Percentiles rank a stretch among this genome's conserved stretches.
phyloP scores from a whole-genome alignment of 805 yeast genomes.

The Wickerhamomyces xylosicus region DNA sequence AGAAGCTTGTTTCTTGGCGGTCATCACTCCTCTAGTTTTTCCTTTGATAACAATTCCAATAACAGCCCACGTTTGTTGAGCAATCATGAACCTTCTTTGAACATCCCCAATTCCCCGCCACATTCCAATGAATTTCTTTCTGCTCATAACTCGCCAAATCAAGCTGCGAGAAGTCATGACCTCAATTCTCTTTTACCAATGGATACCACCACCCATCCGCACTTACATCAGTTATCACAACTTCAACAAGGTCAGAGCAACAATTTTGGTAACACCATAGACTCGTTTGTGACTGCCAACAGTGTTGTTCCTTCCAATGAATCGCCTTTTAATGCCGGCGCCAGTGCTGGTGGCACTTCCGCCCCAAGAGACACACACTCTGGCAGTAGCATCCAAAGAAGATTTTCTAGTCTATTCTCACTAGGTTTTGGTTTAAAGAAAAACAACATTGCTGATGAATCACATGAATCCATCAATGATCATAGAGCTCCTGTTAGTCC shows the following conservation, averaged over 20 bases:
- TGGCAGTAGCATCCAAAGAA: constrained; percentile 20
- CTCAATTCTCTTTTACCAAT: constrained; percentile 15
- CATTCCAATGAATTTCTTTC: constrained; percentile 14
- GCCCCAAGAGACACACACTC: constrained; percentile 7
- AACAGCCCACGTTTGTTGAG: background rate
- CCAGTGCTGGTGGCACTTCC: constrained; percentile 3
- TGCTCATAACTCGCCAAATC: constrained; percentile 14
- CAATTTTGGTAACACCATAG: background rate
- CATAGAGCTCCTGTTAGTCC: background rate
- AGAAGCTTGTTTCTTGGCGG: background rate
- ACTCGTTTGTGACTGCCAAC: background rate
- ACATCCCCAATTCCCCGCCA: constrained; percentile 11
- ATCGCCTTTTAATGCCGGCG: background rate
- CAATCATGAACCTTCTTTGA: constrained; percentile 7
- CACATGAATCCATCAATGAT: background rate
- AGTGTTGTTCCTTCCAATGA: constrained; percentile 9
- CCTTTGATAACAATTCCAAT: background rate
- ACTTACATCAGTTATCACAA: no score
- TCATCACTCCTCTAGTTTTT: background rate
- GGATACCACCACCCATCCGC: no score
- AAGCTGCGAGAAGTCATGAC: constrained; percentile 13
- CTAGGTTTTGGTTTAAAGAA: constrained; percentile 18
- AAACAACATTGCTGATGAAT: constrained; percentile 2
- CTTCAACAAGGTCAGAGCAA: no score
- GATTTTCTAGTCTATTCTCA: constrained; percentile 19